Evolutionary conservation across 345 rosid genomes (phyloP).

Genomic region (Pugionium dolabratum): DNA sequence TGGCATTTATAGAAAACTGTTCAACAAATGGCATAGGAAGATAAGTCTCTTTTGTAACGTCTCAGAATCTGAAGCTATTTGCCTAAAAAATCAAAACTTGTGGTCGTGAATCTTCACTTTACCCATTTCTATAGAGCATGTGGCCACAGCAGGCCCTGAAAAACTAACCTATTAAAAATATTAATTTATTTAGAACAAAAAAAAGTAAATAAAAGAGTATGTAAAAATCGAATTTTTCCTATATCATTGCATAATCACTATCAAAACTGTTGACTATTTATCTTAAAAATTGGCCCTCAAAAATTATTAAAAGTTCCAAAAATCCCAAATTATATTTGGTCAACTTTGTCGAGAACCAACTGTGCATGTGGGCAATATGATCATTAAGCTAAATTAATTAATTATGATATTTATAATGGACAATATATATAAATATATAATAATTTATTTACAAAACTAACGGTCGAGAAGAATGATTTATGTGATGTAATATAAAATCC

Average conservation of each 20-base stretch:
- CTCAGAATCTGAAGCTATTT: constrained; percentile 23
- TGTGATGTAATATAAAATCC: background rate
- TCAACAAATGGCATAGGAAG: constrained; percentile 25
- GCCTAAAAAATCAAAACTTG: constrained; percentile 13
- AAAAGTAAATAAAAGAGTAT: too few species aligned
- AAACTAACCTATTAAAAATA: too few species aligned
- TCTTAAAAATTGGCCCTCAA: too few species aligned
- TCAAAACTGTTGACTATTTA: too few species aligned
- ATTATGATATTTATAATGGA: background rate
- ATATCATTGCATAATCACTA: too few species aligned
- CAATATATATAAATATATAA: background rate
- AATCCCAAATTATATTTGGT: too few species aligned
- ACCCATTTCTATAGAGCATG: background rate
- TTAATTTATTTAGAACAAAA: too few species aligned
- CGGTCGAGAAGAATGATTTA: constrained; percentile 9
- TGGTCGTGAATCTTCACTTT: constrained; percentile 34
- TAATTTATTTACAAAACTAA: background rate
- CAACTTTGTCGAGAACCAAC: too few species aligned
- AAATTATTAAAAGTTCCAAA: too few species aligned
- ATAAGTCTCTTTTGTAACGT: constrained; percentile 26
- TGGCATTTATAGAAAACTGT: constrained; percentile 12
- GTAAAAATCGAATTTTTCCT: too few species aligned
- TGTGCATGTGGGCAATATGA: too few species aligned
- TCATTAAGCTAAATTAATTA: background rate
- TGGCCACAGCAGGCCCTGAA: too few species aligned